Evolutionary conservation across 345 rosid species (phyloP).

Genomic region (Eucalyptus sp.): DNA sequence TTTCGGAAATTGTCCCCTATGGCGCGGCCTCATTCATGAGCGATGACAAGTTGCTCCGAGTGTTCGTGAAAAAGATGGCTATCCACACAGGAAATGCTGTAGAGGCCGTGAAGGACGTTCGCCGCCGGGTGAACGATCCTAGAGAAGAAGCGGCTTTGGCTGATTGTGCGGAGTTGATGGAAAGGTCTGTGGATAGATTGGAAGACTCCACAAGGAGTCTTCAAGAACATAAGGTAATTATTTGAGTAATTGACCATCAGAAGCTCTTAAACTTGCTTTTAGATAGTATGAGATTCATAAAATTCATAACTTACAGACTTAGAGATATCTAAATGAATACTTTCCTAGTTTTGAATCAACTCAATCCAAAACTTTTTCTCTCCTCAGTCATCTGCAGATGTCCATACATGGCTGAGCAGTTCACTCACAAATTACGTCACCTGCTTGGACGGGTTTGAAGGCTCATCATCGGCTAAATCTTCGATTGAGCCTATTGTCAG

Average conservation of each 20-base stretch:
- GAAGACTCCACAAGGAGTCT: constrained; percentile 34
- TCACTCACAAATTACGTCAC: constrained; percentile 78
- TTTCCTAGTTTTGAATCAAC: constrained; percentile 3
- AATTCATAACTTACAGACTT: neutral
- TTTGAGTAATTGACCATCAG: neutral
- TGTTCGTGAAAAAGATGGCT: constrained; percentile 20
- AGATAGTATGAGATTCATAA: neutral
- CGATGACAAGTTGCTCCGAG: constrained; percentile 15
- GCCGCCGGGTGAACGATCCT: constrained; percentile 13
- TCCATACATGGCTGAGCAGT: constrained; percentile 70
- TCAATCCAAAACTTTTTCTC: neutral
- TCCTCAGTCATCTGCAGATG: constrained; percentile 27
- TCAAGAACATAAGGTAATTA: constrained; percentile 1
- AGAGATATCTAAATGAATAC: neutral
- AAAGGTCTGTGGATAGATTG: constrained; percentile 35
- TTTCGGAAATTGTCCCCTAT: constrained; percentile 20
- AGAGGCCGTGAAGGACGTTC: neutral
- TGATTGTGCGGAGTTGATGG: constrained; percentile 56
- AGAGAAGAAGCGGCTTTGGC: constrained; percentile 21
- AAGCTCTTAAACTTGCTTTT: neutral
- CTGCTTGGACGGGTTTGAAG: constrained; percentile 49
- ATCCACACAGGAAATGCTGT: constrained; percentile 8
- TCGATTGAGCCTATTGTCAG: constrained; percentile 14
- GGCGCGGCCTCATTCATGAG: neutral
- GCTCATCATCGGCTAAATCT: constrained; percentile 1